phyloP scores from a whole-genome alignment of 208 protist genomes.

The Acanthamoeba lenticulata region DNA sequence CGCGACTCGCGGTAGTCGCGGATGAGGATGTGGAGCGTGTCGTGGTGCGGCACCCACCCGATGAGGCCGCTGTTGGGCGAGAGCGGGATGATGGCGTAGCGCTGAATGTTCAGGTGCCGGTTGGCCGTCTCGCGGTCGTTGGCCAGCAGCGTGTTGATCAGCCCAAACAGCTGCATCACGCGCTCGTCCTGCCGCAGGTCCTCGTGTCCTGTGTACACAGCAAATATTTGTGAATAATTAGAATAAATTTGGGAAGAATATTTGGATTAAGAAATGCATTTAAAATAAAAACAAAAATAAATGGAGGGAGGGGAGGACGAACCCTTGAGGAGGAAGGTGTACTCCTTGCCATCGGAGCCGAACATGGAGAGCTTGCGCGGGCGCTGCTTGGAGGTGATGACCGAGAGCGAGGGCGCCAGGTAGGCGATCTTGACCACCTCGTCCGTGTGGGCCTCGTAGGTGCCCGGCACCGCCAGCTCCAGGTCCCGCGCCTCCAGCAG shows the following conservation, averaged over 20 bases:
- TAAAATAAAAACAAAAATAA: too few relatives aligned
- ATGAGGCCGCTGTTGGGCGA: slow-evolving; percentile 98
- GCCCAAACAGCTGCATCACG: slow-evolving; percentile 99
- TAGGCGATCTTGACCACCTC: slow-evolving; percentile 94
- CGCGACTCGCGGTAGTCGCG: slow-evolving; percentile 95
- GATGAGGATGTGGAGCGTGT: slow-evolving; percentile 89
- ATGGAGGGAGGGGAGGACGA: too few relatives aligned
- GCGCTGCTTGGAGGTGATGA: slow-evolving; percentile 99
- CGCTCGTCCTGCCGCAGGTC: slow-evolving; percentile 98
- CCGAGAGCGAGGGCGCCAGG: slow-evolving; percentile 93
- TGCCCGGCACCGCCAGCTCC: slow-evolving; percentile 95
- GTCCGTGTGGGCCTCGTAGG: slow-evolving; percentile 88
- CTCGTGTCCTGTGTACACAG: too few relatives aligned
- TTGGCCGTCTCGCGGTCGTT: slow-evolving; percentile 90
- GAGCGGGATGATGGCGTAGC: slow-evolving; percentile 98
- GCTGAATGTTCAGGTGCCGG: slow-evolving; percentile 92
- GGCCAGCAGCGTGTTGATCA: slow-evolving; percentile 98
- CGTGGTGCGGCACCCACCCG: slow-evolving; percentile 91
- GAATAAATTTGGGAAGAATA: too few relatives aligned
- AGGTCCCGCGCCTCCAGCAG: slow-evolving; percentile 93
- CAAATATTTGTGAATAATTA: too few relatives aligned
- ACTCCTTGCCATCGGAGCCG: slow-evolving; percentile 95
- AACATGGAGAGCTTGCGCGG: slow-evolving; percentile 97
- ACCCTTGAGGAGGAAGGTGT: slow-evolving; percentile 99
- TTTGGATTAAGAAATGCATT: too few relatives aligned